These are phyloP conservation scores for Ustilago curta DNA, from an alignment of 1,284 basidiomycete genomes.

Conservation along the genomic window DNA sequence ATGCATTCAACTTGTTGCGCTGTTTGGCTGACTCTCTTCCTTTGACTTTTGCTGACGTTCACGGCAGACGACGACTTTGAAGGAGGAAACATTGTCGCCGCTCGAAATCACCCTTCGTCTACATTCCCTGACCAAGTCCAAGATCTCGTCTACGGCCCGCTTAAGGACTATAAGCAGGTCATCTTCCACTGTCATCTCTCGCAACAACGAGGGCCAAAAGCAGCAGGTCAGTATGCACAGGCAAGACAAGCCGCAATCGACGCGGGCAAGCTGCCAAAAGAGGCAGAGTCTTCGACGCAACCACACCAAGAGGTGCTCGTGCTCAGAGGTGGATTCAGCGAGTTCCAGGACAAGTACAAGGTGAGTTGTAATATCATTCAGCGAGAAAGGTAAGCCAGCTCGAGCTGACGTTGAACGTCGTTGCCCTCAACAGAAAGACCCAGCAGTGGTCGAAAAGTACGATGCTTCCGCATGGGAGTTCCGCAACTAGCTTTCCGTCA, in stretches of 20 bases:
- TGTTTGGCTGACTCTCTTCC: not conserved
- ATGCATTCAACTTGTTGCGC: not conserved
- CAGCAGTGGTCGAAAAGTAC: conserved; percentile 64
- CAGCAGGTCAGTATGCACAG: conserved; percentile 68
- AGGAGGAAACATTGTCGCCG: conserved; percentile 69
- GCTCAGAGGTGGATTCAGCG: conserved; percentile 67
- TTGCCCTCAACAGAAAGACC: conserved; percentile 43
- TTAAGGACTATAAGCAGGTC: conserved; percentile 61
- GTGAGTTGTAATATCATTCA: conserved; percentile 20
- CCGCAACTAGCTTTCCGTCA: conserved; percentile 25
- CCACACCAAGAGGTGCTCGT: conserved; percentile 65
- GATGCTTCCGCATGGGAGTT: conserved; percentile 62
- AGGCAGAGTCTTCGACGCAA: not conserved
- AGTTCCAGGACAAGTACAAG: conserved; percentile 66
- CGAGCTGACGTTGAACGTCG: conserved; percentile 13
- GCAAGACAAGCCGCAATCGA: conserved; percentile 50
- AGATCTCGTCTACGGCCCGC: conserved; percentile 56
- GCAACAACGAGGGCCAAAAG: conserved; percentile 69
- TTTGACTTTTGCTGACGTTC: not conserved
- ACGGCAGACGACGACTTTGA: conserved; percentile 67
- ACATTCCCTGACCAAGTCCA: conserved; percentile 54
- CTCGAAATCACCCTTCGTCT: conserved; percentile 60
- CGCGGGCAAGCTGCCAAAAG: conserved; percentile 20
- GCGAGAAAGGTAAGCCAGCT: conserved; percentile 30
- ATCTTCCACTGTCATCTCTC: conserved; percentile 70